phyloP scores from a whole-genome alignment of 1,139 yeast genomes.

The Yamadazyma dushanensis region DNA sequence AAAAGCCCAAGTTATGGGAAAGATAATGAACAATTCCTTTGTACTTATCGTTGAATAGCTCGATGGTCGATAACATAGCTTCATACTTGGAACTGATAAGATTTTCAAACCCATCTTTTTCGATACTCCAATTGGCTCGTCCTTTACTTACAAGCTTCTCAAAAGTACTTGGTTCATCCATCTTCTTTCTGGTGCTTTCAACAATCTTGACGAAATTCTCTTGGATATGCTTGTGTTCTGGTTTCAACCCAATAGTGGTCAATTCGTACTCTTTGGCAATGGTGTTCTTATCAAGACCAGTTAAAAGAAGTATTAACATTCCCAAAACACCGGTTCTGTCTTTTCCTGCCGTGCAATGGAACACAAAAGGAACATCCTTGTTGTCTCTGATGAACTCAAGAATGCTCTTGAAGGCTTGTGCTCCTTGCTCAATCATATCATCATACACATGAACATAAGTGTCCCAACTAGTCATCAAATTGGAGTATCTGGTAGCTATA shows the following conservation, averaged over 20 bases:
- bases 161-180: slow-evolving; percentile 26
- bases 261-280: slow-evolving; percentile 74
- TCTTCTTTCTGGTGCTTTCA: slow-evolving; percentile 27
- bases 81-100: slow-evolving; percentile 68
- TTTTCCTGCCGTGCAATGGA: slow-evolving; percentile 86
- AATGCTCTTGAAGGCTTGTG: slow-evolving; percentile 42
- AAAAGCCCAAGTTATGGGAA: slow-evolving; percentile 45
- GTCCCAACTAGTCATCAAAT: slow-evolving; percentile 59
- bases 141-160: slow-evolving; percentile 33
- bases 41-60: slow-evolving; percentile 46
- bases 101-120: slow-evolving; percentile 52
- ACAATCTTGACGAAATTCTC: slow-evolving; percentile 33
- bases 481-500: slow-evolving; percentile 56
- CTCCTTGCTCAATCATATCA: slow-evolving; percentile 55
- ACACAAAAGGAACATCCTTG: slow-evolving; percentile 44
- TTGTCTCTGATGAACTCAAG: slow-evolving; percentile 57
- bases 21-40: slow-evolving; percentile 59
- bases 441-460: slow-evolving; percentile 67
- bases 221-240: slow-evolving; percentile 44
- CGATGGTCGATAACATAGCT: slow-evolving; percentile 68
- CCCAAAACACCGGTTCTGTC: slow-evolving; percentile 80
- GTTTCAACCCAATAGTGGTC: slow-evolving; percentile 63
- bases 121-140: slow-evolving; percentile 40
- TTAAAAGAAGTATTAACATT: slow-evolving; percentile 62
- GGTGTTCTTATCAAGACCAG: slow-evolving; percentile 65